Base-by-base conservation (phyloP, 1,139 yeast genomes). In the Taphrina confusa region DNA sequence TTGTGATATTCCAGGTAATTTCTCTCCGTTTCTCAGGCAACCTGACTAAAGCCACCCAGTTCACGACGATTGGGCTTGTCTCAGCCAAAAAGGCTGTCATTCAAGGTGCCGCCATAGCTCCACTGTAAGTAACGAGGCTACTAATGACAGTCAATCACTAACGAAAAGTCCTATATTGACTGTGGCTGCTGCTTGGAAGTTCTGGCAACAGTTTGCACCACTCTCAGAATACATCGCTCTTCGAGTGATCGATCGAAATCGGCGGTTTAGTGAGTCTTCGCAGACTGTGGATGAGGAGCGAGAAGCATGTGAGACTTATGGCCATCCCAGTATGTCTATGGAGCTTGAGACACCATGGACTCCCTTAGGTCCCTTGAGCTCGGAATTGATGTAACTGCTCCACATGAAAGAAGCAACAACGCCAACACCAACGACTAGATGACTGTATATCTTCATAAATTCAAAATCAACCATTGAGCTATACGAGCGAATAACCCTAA, bases 171-270 rank as follows among this genome's bases (percentile, higher is more conserved):
- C 82, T 4, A 85, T 95, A 0, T 67, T 85, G 28, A 78, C 81
- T 51, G 82, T 84, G 61, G 76, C 87, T 69, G 44, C 40, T 14
- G 58, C 58, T 16, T 89, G 89, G 84, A 86, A 85, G 67, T 91
- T 89, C 70, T 89, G 91, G 69, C 82, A 82, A 64, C 85, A 84
- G 67, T 87, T 88, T 66, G 78, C 84, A 47, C 97, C 97, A 0
- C 75, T 92, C 60, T 82, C 91, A 3, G 80, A 82, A 63, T 91
- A 87, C 70, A 91, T 92, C 69, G 97, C 98, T 0, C 76, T 92
- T 61, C 79, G 95, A 57, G 83, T 87, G 0, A 81, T 83, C 33
- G 65, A 66, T 33, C 57, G 65, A 11, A 34, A 65, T 33, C 52
- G 64, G 28, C 36, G 57, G 8, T 31, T 28, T 20, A 37, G 57